Percentiles rank a stretch among this genome's conserved stretches.
These are phyloP conservation scores for Plasmodium chabaudi DNA, from an alignment of 169 alveolate genomes.

Conservation along the genomic window DNA sequence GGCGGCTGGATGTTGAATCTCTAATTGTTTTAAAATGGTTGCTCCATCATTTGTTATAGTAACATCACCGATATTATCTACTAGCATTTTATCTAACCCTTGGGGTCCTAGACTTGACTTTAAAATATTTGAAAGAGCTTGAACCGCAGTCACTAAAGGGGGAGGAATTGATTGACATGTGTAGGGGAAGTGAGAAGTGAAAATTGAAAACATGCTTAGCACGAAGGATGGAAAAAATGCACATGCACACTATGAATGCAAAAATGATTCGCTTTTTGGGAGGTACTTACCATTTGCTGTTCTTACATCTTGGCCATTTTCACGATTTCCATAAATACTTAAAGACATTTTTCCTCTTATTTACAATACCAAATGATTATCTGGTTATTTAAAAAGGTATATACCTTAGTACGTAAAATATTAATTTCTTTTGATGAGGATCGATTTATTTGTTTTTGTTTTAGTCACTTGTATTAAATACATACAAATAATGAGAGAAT, in stretches of 20 bases:
- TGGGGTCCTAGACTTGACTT: conserved; percentile 99
- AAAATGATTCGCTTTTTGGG: background rate
- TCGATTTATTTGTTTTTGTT: too few species aligned
- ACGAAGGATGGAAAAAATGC: background rate
- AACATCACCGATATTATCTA: conserved; percentile 99
- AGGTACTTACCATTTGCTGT: conserved; percentile 81
- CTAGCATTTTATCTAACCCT: conserved; percentile 99
- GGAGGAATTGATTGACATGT: background rate
- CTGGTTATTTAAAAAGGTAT: too few species aligned
- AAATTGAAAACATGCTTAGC: background rate
- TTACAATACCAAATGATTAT: too few species aligned
- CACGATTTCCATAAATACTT: conserved; percentile 84
- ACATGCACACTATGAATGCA: background rate
- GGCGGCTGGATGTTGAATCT: conserved; percentile 99
- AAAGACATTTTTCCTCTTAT: conserved; percentile 78
- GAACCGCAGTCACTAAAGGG: conserved; percentile 94
- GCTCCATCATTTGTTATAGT: conserved; percentile 99
- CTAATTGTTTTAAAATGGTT: conserved; percentile 97
- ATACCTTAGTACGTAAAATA: too few species aligned
- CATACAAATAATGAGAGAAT: too few species aligned
- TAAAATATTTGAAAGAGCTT: conserved; percentile 97
- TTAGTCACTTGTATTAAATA: too few species aligned
- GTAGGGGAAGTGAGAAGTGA: background rate
- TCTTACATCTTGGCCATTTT: conserved; percentile 86
- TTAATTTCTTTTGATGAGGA: too few species aligned